phyloP scores from a whole-genome alignment of 1,284 basidiomycete genomes.

The Cerrena zonata region DNA sequence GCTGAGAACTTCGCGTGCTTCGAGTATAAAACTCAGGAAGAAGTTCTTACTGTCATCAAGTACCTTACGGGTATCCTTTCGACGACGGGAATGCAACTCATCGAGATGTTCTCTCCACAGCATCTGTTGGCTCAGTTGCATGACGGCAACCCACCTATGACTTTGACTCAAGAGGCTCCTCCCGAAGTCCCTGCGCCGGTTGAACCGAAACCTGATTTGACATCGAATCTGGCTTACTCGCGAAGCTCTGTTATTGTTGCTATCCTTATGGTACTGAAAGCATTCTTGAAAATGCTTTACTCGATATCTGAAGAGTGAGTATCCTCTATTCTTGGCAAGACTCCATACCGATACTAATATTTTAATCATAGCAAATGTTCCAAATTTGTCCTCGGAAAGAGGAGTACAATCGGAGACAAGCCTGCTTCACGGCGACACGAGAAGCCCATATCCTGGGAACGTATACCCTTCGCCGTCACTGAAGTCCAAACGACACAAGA shows the following conservation, averaged over 20 bases:
- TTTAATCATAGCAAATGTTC: slow-evolving; percentile 81
- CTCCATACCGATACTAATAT: too few species aligned
- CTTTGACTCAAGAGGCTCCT: slow-evolving; percentile 1
- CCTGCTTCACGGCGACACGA: slow-evolving; percentile 63
- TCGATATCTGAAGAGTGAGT: slow-evolving; percentile 81
- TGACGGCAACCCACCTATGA: slow-evolving; percentile 15
- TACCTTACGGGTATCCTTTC: slow-evolving; percentile 78
- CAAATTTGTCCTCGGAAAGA: slow-evolving; percentile 81
- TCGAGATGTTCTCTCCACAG: slow-evolving; percentile 61
- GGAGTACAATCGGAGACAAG: slow-evolving; percentile 78
- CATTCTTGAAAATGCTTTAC: slow-evolving; percentile 76
- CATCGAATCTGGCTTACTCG: slow-evolving; percentile 38
- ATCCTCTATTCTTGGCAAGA: too few species aligned
- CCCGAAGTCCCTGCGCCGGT: slow-evolving; percentile 1
- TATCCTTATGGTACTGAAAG: slow-evolving; percentile 79
- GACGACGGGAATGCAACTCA: slow-evolving; percentile 77
- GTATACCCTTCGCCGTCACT: slow-evolving; percentile 57
- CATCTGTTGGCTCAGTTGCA: slow-evolving; percentile 62
- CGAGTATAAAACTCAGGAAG: slow-evolving; percentile 93
- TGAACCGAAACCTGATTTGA: neutral
- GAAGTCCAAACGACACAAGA: slow-evolving; percentile 59
- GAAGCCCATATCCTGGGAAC: slow-evolving; percentile 62
- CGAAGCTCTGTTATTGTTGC: slow-evolving; percentile 70
- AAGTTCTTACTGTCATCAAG: slow-evolving; percentile 81
- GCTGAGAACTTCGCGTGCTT: slow-evolving; percentile 89